phyloP scores from a whole-genome alignment of 148 eudicot species.

The Diospyros lotus region DNA sequence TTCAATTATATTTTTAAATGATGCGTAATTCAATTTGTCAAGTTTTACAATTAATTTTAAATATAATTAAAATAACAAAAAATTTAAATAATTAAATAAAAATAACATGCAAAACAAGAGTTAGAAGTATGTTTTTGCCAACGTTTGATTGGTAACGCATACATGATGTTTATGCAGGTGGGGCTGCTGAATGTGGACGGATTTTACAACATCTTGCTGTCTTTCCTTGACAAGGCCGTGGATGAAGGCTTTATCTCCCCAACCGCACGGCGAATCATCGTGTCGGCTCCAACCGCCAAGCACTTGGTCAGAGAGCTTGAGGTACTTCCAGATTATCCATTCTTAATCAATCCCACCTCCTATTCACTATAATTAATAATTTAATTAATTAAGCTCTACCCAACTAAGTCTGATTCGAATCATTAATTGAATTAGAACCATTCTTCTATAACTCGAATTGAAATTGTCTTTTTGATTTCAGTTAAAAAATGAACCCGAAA shows the following conservation, averaged over 20 bases:
- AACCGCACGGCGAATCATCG: slow-evolving; percentile 72
- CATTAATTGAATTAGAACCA: neutral
- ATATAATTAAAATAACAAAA: too few relatives aligned
- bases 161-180: slow-evolving; percentile 43
- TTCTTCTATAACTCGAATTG: too few relatives aligned
- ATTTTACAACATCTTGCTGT: slow-evolving; percentile 77
- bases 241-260: slow-evolving; percentile 98
- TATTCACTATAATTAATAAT: neutral
- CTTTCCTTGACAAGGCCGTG: slow-evolving; percentile 91
- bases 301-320: slow-evolving; percentile 79
- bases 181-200: slow-evolving; percentile 93
- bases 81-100: too few relatives aligned
- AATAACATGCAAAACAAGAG: too few relatives aligned
- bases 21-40: too few relatives aligned
- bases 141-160: too few relatives aligned
- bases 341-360: too few relatives aligned
- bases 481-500: too few relatives aligned
- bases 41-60: too few relatives aligned
- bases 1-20: too few relatives aligned
- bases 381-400: neutral
- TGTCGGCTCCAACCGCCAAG: slow-evolving; percentile 86
- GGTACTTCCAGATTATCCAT: slow-evolving; percentile 31
- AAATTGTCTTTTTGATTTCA: too few relatives aligned
- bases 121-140: too few relatives aligned
- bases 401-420: neutral